Evolutionary conservation across 768 basidiomycete genomes (phyloP).

Genomic region (Cyathus striatus): DNA sequence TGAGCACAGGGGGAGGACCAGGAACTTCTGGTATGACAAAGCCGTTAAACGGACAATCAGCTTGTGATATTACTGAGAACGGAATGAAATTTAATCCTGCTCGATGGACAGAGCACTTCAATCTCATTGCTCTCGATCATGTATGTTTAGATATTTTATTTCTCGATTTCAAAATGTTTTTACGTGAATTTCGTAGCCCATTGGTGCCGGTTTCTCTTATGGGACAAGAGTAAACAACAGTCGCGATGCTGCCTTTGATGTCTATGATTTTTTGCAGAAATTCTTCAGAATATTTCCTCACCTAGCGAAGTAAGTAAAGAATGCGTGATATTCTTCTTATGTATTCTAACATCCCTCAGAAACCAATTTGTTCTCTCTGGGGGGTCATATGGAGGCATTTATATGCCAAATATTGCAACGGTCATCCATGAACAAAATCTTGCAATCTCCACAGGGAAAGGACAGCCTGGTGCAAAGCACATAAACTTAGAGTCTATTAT

Average conservation of each 20-base stretch:
- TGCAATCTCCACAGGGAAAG: constrained; percentile 11
- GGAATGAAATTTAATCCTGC: constrained; percentile 17
- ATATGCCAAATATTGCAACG: constrained; percentile 28
- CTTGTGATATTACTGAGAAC: constrained; percentile 15
- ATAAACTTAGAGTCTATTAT: constrained; percentile 27
- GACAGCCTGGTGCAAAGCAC: constrained; percentile 11
- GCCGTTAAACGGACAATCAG: constrained; percentile 18
- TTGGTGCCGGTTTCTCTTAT: constrained; percentile 28
- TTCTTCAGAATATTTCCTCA: constrained; percentile 21
- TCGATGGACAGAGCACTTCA: constrained; percentile 18
- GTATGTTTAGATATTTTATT: constrained; percentile 6
- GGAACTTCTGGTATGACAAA: constrained; percentile 24
- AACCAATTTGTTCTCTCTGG: constrained; percentile 19
- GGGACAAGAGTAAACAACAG: constrained; percentile 26
- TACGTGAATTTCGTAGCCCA: constrained; percentile 14
- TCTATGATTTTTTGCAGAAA: constrained; percentile 30
- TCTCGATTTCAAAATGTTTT: background rate
- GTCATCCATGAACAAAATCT: constrained; percentile 27
- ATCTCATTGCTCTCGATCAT: constrained; percentile 18
- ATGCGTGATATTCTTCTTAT: no score
- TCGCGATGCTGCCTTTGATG: constrained; percentile 21
- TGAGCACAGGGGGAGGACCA: constrained; percentile 29
- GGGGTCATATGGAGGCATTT: constrained; percentile 29
- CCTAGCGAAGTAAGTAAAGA: constrained; percentile 8
- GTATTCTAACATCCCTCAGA: constrained; percentile 5